Percentiles rank a stretch among this genome's conserved stretches.
Conservation (phyloP, 1,284 basidiomycete genomes). For the Phellopilus nigrolimitatus region DNA sequence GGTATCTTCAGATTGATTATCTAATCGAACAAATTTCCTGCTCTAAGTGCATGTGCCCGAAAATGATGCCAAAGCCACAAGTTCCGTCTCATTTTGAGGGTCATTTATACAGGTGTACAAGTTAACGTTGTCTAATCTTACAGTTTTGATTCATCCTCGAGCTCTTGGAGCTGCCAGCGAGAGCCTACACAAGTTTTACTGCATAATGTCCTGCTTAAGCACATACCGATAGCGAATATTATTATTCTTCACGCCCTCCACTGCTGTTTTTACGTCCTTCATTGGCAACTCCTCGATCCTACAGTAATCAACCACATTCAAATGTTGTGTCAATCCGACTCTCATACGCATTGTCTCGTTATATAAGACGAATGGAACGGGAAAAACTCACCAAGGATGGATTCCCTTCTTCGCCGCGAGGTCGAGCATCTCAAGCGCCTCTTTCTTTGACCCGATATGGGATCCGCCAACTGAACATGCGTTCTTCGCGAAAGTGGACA, state of each 20-base stretch:
- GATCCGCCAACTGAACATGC: constrained; percentile 18
- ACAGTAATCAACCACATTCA: no score
- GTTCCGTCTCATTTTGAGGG: no score
- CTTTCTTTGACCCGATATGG: constrained; percentile 17
- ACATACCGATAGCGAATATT: constrained; percentile 50
- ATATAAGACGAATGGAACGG: background rate
- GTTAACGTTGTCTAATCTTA: no score
- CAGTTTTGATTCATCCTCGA: no score
- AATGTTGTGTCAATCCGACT: no score
- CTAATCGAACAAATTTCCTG: no score
- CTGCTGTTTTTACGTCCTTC: constrained; percentile 51
- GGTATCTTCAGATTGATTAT: no score
- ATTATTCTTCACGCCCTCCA: constrained; percentile 48
- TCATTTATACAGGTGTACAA: no score
- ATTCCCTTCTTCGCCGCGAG: constrained; percentile 36
- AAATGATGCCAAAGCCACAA: no score
- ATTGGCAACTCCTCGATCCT: constrained; percentile 49
- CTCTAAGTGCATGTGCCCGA: no score
- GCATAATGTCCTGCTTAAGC: constrained; percentile 34
- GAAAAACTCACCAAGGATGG: constrained; percentile 27
- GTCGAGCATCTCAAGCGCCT: constrained; percentile 16
- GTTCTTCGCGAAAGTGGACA: background rate
- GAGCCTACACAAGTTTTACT: background rate
- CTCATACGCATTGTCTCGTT: background rate
- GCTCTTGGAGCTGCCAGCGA: no score